A percentile compares a stretch with the other conserved stretches of the same genome.
These are phyloP conservation scores for Fusarium nisikadoi DNA, from an alignment of 2,329 filamentous ascomycete genomes.

Conservation along the genomic window DNA sequence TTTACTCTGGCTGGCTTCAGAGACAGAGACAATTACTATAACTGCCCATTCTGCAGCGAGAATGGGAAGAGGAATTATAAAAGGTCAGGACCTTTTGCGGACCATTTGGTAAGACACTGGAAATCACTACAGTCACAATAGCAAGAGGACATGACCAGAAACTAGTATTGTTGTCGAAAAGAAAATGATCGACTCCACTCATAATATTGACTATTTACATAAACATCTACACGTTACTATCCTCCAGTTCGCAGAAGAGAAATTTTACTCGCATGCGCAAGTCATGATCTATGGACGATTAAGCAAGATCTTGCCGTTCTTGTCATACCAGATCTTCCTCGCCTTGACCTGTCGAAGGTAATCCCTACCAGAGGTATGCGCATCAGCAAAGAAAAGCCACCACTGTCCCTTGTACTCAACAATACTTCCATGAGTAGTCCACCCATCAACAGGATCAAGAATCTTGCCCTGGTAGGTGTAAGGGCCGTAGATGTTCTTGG, in stretches of 20 bases:
- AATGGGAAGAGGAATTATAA: background rate
- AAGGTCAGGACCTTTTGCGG: background rate
- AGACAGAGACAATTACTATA: background rate
- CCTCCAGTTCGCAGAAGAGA: background rate
- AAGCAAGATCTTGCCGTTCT: slow-evolving; percentile 12
- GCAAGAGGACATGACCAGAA: background rate
- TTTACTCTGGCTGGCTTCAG: background rate
- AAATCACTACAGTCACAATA: background rate
- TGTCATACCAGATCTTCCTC: slow-evolving; percentile 24
- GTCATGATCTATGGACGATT: background rate
- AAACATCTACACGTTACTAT: background rate
- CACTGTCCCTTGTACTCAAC: slow-evolving; percentile 15
- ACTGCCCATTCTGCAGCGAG: background rate
- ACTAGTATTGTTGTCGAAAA: background rate
- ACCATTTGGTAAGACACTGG: background rate
- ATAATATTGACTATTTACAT: background rate
- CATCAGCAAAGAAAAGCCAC: slow-evolving; percentile 24
- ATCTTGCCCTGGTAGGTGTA: slow-evolving; percentile 17
- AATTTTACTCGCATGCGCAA: background rate
- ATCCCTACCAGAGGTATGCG: slow-evolving; percentile 9
- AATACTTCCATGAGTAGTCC: slow-evolving; percentile 24
- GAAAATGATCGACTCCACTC: background rate
- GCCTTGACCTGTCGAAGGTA: slow-evolving; percentile 18
- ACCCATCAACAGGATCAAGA: slow-evolving; percentile 10
- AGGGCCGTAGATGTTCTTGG: slow-evolving; percentile 13